Conservation (phyloP, 2,329 filamentous ascomycete genomes). For the Penicillium sp. region DNA sequence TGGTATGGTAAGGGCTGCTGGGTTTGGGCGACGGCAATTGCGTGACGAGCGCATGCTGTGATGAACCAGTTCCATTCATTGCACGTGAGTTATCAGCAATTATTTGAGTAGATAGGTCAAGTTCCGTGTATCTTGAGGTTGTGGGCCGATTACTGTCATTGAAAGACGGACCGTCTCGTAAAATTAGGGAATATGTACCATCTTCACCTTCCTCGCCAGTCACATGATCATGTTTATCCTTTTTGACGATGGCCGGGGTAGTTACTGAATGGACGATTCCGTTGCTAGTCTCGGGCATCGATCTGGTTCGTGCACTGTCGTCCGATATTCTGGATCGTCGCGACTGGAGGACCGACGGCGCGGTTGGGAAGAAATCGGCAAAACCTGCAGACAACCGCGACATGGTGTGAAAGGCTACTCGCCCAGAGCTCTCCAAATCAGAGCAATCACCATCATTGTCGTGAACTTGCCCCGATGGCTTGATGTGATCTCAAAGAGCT, state of each 20-base stretch:
- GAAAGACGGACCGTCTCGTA: not conserved
- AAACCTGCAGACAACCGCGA: constrained; percentile 78
- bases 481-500: not conserved
- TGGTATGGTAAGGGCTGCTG: not conserved
- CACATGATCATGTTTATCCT: not conserved
- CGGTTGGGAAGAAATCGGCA: constrained; percentile 81
- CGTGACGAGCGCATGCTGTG: not conserved
- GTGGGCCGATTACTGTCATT: not conserved
- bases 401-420: constrained; percentile 52
- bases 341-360: constrained; percentile 59
- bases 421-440: constrained; percentile 10
- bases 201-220: not conserved
- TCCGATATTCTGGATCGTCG: constrained; percentile 48
- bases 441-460: constrained; percentile 9
- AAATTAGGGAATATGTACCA: not conserved
- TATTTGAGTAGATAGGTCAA: not conserved
- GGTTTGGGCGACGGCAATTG: not conserved
- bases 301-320: constrained; percentile 44
- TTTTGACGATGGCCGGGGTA: constrained; percentile 3
- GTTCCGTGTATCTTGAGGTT: not conserved
- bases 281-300: constrained; percentile 51
- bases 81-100: not conserved
- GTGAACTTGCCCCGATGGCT: not conserved
- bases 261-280: constrained; percentile 21
- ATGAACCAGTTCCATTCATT: constrained; percentile 1